A percentile compares a stretch with the other conserved stretches of the same genome.
Evolutionary conservation across 2,329 filamentous ascomycete species (phyloP).

Genomic region (Alternaria alternata): DNA sequence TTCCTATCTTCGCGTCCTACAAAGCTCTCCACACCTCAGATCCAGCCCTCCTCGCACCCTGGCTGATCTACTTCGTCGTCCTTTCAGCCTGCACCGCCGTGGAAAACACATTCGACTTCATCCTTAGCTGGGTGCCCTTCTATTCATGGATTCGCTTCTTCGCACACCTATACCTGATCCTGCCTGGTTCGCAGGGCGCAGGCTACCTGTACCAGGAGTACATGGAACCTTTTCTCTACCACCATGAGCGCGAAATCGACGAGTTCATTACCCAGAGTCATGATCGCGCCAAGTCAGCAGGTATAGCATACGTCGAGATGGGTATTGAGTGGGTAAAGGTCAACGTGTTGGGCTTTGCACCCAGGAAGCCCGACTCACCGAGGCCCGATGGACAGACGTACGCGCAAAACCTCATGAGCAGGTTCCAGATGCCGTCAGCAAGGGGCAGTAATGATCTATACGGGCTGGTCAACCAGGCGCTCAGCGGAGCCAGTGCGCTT

Average conservation of each 20-base stretch:
- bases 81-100: slow-evolving; percentile 80
- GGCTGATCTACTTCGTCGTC: slow-evolving; percentile 99
- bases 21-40: slow-evolving; percentile 95
- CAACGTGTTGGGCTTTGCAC: slow-evolving; percentile 79
- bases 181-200: slow-evolving; percentile 96
- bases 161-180: slow-evolving; percentile 91
- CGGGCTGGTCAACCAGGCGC: slow-evolving; percentile 76
- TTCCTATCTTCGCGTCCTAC: slow-evolving; percentile 96
- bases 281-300: slow-evolving; percentile 77
- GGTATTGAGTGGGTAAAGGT: slow-evolving; percentile 69
- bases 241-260: slow-evolving; percentile 90
- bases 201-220: slow-evolving; percentile 83
- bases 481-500: slow-evolving; percentile 68
- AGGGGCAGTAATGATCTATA: slow-evolving; percentile 76
- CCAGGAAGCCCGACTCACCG: slow-evolving; percentile 54
- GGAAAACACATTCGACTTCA: slow-evolving; percentile 88
- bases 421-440: slow-evolving; percentile 83
- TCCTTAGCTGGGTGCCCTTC: slow-evolving; percentile 91
- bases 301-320: slow-evolving; percentile 65
- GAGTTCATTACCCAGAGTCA: slow-evolving; percentile 85
- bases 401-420: slow-evolving; percentile 80
- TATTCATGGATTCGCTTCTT: slow-evolving; percentile 89
- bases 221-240: slow-evolving; percentile 84
- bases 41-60: slow-evolving; percentile 88
- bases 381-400: slow-evolving; percentile 65